phyloP scores from a whole-genome alignment of 2,329 filamentous ascomycete genomes.

The Fusarium graminum region DNA sequence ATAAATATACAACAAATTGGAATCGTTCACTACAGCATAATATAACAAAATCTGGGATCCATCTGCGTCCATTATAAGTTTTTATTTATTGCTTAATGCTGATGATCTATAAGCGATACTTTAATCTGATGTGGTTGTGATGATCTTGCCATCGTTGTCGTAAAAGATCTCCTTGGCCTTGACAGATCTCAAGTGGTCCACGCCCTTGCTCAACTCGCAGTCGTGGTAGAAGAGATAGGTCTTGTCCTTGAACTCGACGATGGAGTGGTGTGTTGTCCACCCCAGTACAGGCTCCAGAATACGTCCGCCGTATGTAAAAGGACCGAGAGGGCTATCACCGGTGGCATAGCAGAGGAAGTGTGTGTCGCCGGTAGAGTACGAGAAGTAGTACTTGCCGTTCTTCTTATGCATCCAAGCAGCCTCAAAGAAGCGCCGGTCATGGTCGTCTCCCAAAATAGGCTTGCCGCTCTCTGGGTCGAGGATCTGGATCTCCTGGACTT shows the following conservation, averaged over 20 bases:
- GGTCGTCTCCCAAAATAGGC: conserved; percentile 74
- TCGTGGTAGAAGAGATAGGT: conserved; percentile 86
- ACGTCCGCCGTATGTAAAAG: conserved; percentile 78
- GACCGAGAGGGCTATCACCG: conserved; percentile 73
- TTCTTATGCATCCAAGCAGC: conserved; percentile 85
- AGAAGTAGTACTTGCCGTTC: conserved; percentile 78
- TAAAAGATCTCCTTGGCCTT: conserved; percentile 83
- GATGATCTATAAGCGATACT: not conserved
- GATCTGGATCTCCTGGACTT: conserved; percentile 72
- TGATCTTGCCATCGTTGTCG: conserved; percentile 73
- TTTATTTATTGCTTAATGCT: not conserved
- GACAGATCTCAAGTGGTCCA: conserved; percentile 78
- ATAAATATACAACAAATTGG: conserved; percentile 13
- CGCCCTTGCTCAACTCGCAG: conserved; percentile 74
- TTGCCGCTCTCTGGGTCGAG: conserved; percentile 71
- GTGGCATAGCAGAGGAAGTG: conserved; percentile 80
- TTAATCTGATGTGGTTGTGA: conserved; percentile 53
- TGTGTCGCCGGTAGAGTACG: conserved; percentile 82
- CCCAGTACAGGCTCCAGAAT: conserved; percentile 82
- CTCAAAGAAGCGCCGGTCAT: conserved; percentile 83
- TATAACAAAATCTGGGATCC: not conserved
- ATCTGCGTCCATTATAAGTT: conserved; percentile 3
- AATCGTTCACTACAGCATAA: not conserved
- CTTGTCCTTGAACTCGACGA: conserved; percentile 77
- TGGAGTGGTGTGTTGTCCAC: conserved; percentile 86